Conservation (phyloP, 1,284 basidiomycete genomes). For the Singerocomus inundabilis region DNA sequence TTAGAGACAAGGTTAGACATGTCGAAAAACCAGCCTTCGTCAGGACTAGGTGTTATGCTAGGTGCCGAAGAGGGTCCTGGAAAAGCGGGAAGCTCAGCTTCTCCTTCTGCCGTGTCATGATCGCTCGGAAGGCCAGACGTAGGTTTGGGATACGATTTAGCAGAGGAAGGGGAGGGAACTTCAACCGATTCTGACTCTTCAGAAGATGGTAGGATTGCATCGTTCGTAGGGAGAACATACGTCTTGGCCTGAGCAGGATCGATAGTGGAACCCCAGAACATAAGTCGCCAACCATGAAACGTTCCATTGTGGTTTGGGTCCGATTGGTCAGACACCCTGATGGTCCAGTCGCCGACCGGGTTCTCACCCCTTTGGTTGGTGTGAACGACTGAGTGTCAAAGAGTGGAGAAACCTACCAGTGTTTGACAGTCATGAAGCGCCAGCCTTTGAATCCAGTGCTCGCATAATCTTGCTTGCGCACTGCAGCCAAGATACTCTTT, state of each 20-base stretch:
- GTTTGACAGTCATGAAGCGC: slow-evolving; percentile 98
- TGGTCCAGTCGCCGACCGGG: slow-evolving; percentile 90
- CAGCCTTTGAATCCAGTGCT: slow-evolving; percentile 84
- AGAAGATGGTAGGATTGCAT: slow-evolving; percentile 54
- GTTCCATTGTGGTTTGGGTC: slow-evolving; percentile 63
- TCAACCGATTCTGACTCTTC: slow-evolving; percentile 36
- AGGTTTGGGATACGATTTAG: slow-evolving; percentile 77
- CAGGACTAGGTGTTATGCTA: slow-evolving; percentile 55
- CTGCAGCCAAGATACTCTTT: slow-evolving; percentile 79
- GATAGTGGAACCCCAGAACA: slow-evolving; percentile 89
- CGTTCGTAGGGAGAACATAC: slow-evolving; percentile 62
- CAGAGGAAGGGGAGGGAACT: slow-evolving; percentile 42
- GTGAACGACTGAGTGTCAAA: slow-evolving; percentile 16
- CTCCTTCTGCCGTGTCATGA: slow-evolving; percentile 71
- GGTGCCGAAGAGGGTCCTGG: slow-evolving; percentile 42
- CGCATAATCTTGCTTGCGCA: slow-evolving; percentile 69
- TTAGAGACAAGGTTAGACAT: slow-evolving; percentile 75
- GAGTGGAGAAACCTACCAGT: slow-evolving; percentile 67
- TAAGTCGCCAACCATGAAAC: slow-evolving; percentile 91
- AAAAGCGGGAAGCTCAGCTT: slow-evolving; percentile 67
- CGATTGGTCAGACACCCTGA: slow-evolving; percentile 80
- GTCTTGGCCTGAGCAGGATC: slow-evolving; percentile 68
- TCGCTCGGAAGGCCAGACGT: slow-evolving; percentile 86
- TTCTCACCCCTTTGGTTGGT: slow-evolving; percentile 76
- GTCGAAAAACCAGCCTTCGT: slow-evolving; percentile 86